A percentile compares a stretch with the other conserved stretches of the same genome.
These are phyloP conservation scores for Myochromella boudieri DNA, from an alignment of 768 basidiomycete species.

Conservation along the genomic window DNA sequence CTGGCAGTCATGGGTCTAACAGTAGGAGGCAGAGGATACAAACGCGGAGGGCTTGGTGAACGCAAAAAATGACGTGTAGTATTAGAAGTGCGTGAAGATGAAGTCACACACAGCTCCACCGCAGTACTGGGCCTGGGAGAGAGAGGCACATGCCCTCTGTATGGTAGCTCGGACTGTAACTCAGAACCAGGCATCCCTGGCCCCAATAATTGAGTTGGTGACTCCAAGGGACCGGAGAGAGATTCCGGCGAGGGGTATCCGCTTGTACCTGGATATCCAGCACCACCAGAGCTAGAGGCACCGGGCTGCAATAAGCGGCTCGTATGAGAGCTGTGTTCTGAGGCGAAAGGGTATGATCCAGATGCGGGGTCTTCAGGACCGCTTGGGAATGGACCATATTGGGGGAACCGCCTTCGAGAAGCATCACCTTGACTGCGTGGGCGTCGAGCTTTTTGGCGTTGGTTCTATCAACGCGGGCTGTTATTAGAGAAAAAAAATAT, in stretches of 20 bases:
- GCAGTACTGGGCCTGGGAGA: constrained; percentile 6
- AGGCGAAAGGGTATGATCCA: constrained; percentile 12
- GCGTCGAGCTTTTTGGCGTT: constrained; percentile 82
- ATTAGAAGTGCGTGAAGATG: constrained; percentile 1
- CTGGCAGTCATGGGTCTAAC: constrained; percentile 23
- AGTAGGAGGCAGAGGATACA: constrained; percentile 19
- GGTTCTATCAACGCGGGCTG: constrained; percentile 54
- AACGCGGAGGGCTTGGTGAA: constrained; percentile 21
- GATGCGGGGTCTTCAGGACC: constrained; percentile 31
- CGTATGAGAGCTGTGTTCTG: constrained; percentile 13
- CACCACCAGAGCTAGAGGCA: background rate
- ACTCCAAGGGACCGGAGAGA: constrained; percentile 30
- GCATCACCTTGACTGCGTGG: constrained; percentile 62
- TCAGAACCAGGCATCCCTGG: constrained; percentile 53
- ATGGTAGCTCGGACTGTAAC: constrained; percentile 6
- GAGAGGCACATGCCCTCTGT: constrained; percentile 4
- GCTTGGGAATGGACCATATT: constrained; percentile 63
- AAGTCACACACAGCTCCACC: constrained; percentile 6
- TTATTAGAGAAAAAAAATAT: constrained; percentile 7
- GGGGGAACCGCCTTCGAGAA: constrained; percentile 53
- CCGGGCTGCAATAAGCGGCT: constrained; percentile 1
- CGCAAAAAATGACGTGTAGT: constrained; percentile 6
- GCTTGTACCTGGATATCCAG: constrained; percentile 10
- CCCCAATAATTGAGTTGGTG: constrained; percentile 44
- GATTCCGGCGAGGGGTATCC: constrained; percentile 26